Evolutionary conservation across 2,329 filamentous ascomycete species (phyloP).

Genomic region (Sclerotinia minor): DNA sequence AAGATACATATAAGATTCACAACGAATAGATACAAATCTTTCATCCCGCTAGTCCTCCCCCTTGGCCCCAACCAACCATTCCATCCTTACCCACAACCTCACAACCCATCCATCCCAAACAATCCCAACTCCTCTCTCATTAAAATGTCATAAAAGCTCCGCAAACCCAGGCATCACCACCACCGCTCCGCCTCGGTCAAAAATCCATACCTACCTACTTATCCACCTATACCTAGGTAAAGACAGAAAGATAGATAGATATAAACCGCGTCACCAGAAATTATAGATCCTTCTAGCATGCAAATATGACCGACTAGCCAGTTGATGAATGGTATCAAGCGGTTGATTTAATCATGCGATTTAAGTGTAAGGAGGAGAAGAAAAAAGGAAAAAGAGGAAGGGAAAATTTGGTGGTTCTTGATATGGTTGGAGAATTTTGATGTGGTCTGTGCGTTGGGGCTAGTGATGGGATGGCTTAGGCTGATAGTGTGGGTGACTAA

Average conservation of each 20-base stretch:
- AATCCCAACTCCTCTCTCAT: background rate
- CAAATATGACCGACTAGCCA: constrained; percentile 40
- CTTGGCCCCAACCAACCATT: background rate
- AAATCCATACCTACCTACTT: background rate
- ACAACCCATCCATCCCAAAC: background rate
- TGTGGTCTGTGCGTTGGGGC: background rate
- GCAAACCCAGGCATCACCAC: constrained; percentile 17
- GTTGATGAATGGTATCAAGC: constrained; percentile 35
- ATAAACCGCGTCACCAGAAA: constrained; percentile 13
- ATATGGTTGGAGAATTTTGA: background rate
- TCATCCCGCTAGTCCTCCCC: too few relatives aligned
- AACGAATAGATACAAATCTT: background rate
- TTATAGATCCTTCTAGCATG: constrained; percentile 35
- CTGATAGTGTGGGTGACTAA: constrained; percentile 9
- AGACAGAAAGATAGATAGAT: background rate
- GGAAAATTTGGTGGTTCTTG: background rate
- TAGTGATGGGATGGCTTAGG: too few relatives aligned
- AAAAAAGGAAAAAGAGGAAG: constrained; percentile 20
- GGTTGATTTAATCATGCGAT: constrained; percentile 39
- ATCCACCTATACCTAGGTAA: too few relatives aligned
- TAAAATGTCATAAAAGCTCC: constrained; percentile 23
- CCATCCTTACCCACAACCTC: background rate
- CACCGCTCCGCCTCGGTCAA: background rate
- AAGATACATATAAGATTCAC: background rate
- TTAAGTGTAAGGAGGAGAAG: constrained; percentile 32